A percentile compares a stretch with the other conserved stretches of the same genome.
These are phyloP conservation scores for Phlyctochytrium planicorne DNA, from an alignment of 192 early-diverging fungal species.

Conservation along the genomic window DNA sequence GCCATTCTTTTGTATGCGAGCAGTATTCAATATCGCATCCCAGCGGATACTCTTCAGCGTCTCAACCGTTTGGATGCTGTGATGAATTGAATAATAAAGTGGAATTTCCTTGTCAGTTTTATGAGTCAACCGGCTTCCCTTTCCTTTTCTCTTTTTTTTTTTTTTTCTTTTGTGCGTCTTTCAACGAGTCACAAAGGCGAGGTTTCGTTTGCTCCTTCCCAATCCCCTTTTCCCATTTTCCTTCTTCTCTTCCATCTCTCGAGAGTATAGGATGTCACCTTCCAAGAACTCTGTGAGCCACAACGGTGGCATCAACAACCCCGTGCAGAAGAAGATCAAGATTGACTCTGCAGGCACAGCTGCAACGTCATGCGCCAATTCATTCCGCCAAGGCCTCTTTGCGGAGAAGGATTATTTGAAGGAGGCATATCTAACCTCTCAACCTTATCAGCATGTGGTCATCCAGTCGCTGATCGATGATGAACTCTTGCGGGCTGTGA, in stretches of 20 bases:
- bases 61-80: slow-evolving; percentile 73
- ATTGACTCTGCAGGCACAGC: not conserved
- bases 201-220: not conserved
- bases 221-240: not conserved
- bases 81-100: slow-evolving; percentile 46
- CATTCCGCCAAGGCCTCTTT: not conserved
- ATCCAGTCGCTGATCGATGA: slow-evolving; percentile 63
- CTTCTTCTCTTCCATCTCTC: not conserved
- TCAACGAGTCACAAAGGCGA: not conserved
- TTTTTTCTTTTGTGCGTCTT: slow-evolving; percentile 2
- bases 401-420: not conserved
- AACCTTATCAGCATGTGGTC: slow-evolving; percentile 65
- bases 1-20: slow-evolving; percentile 80
- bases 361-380: not conserved
- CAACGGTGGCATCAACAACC: no score
- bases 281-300: no score
- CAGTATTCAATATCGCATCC: slow-evolving; percentile 82
- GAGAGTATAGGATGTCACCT: no score
- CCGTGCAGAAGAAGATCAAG: not conserved
- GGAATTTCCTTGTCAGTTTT: not conserved
- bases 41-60: slow-evolving; percentile 71
- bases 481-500: slow-evolving; percentile 58
- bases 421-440: not conserved
- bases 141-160: not conserved
- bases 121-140: not conserved